These are phyloP conservation scores for Colletotrichum phormii DNA, from an alignment of 2,329 filamentous ascomycete genomes.

Conservation along the genomic window DNA sequence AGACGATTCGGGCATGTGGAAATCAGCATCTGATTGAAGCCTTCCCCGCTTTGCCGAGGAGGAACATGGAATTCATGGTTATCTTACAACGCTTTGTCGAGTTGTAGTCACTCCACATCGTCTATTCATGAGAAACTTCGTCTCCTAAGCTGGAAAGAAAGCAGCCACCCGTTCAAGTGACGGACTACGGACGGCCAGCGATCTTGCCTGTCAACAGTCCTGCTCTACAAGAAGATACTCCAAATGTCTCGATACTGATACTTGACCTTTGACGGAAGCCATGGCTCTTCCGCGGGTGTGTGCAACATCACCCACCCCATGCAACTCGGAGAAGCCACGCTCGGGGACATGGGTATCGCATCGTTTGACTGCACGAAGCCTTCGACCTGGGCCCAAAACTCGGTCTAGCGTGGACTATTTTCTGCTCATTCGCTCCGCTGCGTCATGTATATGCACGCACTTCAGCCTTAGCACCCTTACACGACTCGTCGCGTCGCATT, in stretches of 20 bases:
- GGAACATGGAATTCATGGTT: background rate
- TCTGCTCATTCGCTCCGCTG: constrained; percentile 16
- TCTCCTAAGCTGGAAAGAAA: background rate
- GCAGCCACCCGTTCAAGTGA: background rate
- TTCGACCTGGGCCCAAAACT: constrained; percentile 23
- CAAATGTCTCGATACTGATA: background rate
- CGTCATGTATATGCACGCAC: constrained; percentile 16
- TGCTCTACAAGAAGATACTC: background rate
- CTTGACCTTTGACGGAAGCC: background rate
- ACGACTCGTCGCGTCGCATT: constrained; percentile 32
- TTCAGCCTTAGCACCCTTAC: constrained; percentile 34
- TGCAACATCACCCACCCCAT: constrained; percentile 9
- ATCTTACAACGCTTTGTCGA: too few species aligned
- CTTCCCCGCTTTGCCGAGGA: background rate
- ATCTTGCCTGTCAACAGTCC: background rate
- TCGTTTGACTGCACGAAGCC: constrained; percentile 26
- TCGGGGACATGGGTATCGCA: constrained; percentile 12
- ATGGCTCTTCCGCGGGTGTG: background rate
- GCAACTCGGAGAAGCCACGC: constrained; percentile 29
- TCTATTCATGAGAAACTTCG: background rate
- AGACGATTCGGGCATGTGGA: background rate
- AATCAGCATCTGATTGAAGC: background rate
- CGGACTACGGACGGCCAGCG: background rate
- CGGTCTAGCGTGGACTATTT: constrained; percentile 21
- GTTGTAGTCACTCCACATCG: background rate